Conservation (phyloP, 805 yeast genomes). For the Sugiyamaella valdiviana region DNA sequence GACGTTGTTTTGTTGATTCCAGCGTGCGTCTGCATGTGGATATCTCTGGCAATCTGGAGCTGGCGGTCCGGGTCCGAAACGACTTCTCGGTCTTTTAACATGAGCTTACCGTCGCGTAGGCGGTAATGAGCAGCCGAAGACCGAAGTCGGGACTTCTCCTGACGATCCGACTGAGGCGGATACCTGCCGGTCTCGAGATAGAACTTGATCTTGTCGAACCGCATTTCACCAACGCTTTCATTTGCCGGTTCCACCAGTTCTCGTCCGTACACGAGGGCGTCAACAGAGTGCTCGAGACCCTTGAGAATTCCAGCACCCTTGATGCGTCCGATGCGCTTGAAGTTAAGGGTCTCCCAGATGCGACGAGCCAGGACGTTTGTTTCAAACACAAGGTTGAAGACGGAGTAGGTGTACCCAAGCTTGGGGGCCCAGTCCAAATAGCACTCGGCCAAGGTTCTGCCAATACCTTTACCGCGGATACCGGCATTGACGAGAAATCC, state of each 20-base stretch:
- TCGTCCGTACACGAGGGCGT: constrained; percentile 78
- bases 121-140: constrained; percentile 72
- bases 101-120: constrained; percentile 62
- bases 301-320: constrained; percentile 85
- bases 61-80: constrained; percentile 70
- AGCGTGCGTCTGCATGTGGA: constrained; percentile 65
- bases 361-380: constrained; percentile 77
- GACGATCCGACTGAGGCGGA: constrained; percentile 75
- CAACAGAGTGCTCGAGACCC: constrained; percentile 79
- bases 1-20: constrained; percentile 89
- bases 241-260: constrained; percentile 57
- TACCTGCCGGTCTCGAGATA: constrained; percentile 80
- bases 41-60: constrained; percentile 61
- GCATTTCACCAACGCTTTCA: constrained; percentile 32
- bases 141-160: constrained; percentile 81
- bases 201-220: constrained; percentile 70
- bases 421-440: constrained; percentile 86
- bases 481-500: constrained; percentile 88
- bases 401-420: constrained; percentile 77
- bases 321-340: constrained; percentile 70
- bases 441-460: constrained; percentile 75
- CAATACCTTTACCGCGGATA: constrained; percentile 87
- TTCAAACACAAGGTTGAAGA: constrained; percentile 82
- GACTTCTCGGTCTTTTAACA: constrained; percentile 78
- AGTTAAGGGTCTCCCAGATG: constrained; percentile 69